phyloP scores from a whole-genome alignment of 163 green algal genomes.

The Coccomyxa subellipsoidea region DNA sequence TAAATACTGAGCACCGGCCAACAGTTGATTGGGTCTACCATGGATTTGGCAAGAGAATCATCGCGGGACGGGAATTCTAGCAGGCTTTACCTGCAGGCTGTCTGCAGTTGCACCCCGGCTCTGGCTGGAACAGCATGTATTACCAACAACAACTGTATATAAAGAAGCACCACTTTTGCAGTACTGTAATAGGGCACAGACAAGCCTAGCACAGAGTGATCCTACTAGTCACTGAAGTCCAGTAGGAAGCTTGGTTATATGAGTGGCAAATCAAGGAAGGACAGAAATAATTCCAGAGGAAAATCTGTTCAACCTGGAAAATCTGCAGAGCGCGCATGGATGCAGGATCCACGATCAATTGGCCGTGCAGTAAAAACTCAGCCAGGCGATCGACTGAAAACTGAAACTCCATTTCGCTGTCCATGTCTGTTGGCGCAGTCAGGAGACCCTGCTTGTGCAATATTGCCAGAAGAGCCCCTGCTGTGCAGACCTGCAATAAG shows the following conservation, averaged over 20 bases:
- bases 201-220: no score
- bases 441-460: slow-evolving; percentile 46
- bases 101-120: not conserved
- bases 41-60: no score
- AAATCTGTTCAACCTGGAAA: slow-evolving; percentile 13
- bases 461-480: slow-evolving; percentile 62
- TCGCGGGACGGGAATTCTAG: no score
- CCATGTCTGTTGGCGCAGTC: not conserved
- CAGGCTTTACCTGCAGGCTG: no score
- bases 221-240: no score
- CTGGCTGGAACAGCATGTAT: not conserved
- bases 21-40: not conserved
- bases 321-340: slow-evolving; percentile 64
- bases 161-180: no score
- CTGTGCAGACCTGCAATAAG: slow-evolving; percentile 55
- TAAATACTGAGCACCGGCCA: no score
- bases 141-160: no score
- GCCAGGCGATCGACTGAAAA: slow-evolving; percentile 10
- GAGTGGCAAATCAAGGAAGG: not conserved
- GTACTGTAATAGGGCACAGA: no score
- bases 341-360: slow-evolving; percentile 60
- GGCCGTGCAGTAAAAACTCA: slow-evolving; percentile 44
- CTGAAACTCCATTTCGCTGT: not conserved
- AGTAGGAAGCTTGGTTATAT: not conserved
- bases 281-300: not conserved